These are phyloP conservation scores for Komagataella kurtzmanii DNA, from an alignment of 805 yeast species.

Conservation along the genomic window DNA sequence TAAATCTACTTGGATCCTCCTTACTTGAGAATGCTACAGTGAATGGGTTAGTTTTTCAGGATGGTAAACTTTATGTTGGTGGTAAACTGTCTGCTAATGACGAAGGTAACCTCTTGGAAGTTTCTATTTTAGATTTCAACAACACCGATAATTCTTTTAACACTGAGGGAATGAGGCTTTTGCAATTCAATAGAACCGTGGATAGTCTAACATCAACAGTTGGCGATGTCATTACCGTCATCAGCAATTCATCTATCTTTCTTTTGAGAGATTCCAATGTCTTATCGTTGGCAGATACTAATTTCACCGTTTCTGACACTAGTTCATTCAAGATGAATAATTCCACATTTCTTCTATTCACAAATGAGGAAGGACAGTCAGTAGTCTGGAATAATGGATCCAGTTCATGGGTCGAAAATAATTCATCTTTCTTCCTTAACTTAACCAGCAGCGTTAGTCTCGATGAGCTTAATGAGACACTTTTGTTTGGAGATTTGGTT, in stretches of 20 bases:
- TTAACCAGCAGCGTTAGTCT: not conserved
- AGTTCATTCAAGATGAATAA: not conserved
- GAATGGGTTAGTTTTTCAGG: conserved; percentile 16
- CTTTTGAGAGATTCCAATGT: not conserved
- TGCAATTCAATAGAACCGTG: not conserved
- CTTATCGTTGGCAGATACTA: not conserved
- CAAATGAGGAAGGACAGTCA: not conserved
- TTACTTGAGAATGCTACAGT: conserved; percentile 25
- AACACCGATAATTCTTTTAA: conserved; percentile 5
- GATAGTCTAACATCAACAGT: not conserved
- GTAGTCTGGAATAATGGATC: not conserved
- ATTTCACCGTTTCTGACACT: not conserved
- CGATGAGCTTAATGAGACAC: not conserved
- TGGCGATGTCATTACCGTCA: not conserved
- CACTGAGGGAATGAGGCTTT: not conserved
- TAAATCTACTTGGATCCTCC: conserved; percentile 24
- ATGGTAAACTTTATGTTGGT: conserved; percentile 26
- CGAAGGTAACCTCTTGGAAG: conserved; percentile 23
- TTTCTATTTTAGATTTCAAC: conserved; percentile 13
- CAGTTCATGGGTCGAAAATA: not conserved
- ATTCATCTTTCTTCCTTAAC: not conserved
- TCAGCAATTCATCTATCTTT: not conserved
- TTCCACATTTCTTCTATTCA: not conserved
- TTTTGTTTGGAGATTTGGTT: not conserved
- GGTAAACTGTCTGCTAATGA: conserved; percentile 30